Evolutionary conservation across 352 stramenopile species (phyloP), one percentile per base, ranked within the genome.

Genomic region (Pythium angustatum): DNA sequence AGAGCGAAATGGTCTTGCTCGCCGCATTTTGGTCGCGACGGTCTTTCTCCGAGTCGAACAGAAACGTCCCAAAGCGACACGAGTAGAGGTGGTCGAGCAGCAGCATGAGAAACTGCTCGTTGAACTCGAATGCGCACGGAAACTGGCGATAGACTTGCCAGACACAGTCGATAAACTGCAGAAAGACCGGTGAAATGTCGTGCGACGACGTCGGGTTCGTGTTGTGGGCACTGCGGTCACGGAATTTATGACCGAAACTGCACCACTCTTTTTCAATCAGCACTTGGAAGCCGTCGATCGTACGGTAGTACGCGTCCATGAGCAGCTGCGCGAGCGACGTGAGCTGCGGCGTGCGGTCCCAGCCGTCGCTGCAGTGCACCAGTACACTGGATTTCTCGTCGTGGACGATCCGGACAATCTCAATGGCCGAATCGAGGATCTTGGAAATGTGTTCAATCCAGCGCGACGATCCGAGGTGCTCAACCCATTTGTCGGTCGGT

Each of bases 341-440:
- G 19, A 98, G 72, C 84, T 99, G 97, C n/a, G 96, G 88, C 6
- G 98, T 99, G 17, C 98, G 87, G 79, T 99, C 98, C 98, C 98
- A 99, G 21, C 97, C 97, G 71, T 99, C 96, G 58, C 91, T 98
- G 73, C 98, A 99, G 72, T 99, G 97, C 40, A 99, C 83, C 34
- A 99, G 70, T 19, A 99, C 93, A 19, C 97, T 97, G 4, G 91
- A 94, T 68, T 87, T 87, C 22, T 92, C 72, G 26, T 87, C 73
- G 21, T 91, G 85, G 24, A 94, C 68, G n/a, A 91, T 78, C 0
- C 84, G 83, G 7, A 89, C 84, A 56, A 93, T 93, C 68, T 95
- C 84, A n/a, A 93, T 78, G 2, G 86, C 79, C 9, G 86, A 91
- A 44, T 92, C 81, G 5, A 95, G 63, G 34, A 95, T 93, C 30